Evolutionary conservation across 352 stramenopile species (phyloP).

Genomic region (Elongisporangium undulatum): DNA sequence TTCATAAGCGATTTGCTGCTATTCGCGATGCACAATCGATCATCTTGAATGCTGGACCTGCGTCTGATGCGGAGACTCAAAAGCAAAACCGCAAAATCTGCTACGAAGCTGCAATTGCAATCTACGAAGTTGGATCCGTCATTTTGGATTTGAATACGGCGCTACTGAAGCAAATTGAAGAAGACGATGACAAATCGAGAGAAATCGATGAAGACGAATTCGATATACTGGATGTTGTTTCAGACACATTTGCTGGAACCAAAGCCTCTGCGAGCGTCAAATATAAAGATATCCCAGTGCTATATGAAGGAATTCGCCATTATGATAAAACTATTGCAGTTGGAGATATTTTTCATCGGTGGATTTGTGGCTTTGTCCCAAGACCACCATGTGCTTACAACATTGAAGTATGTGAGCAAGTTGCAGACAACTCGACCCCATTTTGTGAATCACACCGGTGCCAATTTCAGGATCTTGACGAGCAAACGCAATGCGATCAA

Average conservation of each 20-base stretch:
- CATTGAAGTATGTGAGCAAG: constrained; percentile 21
- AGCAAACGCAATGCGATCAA: constrained; percentile 14
- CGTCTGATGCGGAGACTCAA: constrained; percentile 1
- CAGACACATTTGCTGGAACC: too few species aligned
- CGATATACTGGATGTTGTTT: too few species aligned
- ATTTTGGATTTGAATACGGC: constrained; percentile 6
- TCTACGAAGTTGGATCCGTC: constrained; percentile 3
- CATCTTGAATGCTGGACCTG: constrained; percentile 1
- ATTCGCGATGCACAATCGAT: constrained; percentile 10
- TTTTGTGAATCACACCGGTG: constrained; percentile 26
- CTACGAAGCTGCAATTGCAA: constrained; percentile 8
- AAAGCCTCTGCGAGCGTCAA: constrained; percentile 5
- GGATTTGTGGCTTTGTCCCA: constrained; percentile 50
- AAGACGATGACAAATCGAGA: not conserved
- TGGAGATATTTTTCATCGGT: constrained; percentile 51
- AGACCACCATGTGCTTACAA: constrained; percentile 26
- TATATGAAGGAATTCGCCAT: constrained; percentile 52
- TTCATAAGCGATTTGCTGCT: constrained; percentile 6
- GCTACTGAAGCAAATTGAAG: not conserved
- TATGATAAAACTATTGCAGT: constrained; percentile 49
- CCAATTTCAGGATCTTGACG: constrained; percentile 1
- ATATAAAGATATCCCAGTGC: constrained; percentile 20
- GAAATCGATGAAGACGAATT: not conserved
- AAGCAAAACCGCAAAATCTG: constrained; percentile 10
- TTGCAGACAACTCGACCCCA: constrained; percentile 19